Evolutionary conservation across 495 filamentous ascomycete species (phyloP).

Genomic region (Astrothelium subdiscretum): DNA sequence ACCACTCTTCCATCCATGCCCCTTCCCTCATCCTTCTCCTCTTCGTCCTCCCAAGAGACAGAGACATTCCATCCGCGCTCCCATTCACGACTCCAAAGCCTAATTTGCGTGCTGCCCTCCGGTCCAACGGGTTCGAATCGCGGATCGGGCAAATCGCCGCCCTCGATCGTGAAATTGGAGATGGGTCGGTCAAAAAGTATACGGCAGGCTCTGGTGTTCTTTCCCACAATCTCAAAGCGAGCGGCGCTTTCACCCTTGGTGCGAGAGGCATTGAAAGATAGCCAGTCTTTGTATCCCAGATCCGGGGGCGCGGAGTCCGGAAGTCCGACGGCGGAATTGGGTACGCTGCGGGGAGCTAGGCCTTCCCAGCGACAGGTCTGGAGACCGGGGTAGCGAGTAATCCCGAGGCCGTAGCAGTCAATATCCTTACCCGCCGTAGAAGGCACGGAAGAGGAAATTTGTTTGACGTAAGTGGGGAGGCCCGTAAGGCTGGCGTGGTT

Average conservation of each 20-base stretch:
- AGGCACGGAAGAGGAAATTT: slow-evolving; percentile 56
- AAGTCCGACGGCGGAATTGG: slow-evolving; percentile 17
- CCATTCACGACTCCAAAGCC: slow-evolving; percentile 69
- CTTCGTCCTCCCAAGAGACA: slow-evolving; percentile 47
- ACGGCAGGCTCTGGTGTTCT: slow-evolving; percentile 60
- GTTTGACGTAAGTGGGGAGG: slow-evolving; percentile 55
- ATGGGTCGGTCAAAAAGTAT: slow-evolving; percentile 53
- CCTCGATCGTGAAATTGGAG: slow-evolving; percentile 46
- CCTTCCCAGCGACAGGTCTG: slow-evolving; percentile 61
- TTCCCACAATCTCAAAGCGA: slow-evolving; percentile 47
- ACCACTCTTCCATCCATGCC: slow-evolving; percentile 57
- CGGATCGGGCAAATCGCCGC: slow-evolving; percentile 29
- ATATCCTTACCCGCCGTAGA: slow-evolving; percentile 52
- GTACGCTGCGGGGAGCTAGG: slow-evolving; percentile 46
- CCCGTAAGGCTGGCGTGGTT: slow-evolving; percentile 62
- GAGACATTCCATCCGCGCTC: slow-evolving; percentile 62
- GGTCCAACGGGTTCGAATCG: slow-evolving; percentile 46
- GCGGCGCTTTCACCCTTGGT: slow-evolving; percentile 29
- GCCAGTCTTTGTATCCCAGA: slow-evolving; percentile 42
- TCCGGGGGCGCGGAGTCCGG: slow-evolving; percentile 17
- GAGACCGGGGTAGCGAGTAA: slow-evolving; percentile 33
- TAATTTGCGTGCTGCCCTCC: slow-evolving; percentile 42
- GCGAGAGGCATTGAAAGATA: slow-evolving; percentile 28
- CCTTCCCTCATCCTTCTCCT: slow-evolving; percentile 28
- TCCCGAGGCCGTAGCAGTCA: slow-evolving; percentile 34